phyloP scores from a whole-genome alignment of 495 filamentous ascomycete genomes.

The Talaromyces adpressus region DNA sequence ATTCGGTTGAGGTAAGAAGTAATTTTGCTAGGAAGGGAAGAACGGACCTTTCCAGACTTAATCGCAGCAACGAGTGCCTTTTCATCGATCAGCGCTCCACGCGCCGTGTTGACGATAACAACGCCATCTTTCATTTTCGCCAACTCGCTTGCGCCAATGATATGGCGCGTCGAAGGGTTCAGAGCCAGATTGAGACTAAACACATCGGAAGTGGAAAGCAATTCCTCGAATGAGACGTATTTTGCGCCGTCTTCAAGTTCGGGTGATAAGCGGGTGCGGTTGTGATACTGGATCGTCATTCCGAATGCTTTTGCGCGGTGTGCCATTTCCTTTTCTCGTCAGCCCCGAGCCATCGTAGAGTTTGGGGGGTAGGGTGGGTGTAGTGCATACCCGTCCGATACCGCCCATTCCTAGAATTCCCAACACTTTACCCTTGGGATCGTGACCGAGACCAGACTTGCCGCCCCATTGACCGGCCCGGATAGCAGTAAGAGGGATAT shows the following conservation, averaged over 20 bases:
- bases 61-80: conserved; percentile 64
- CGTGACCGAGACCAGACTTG: conserved; percentile 48
- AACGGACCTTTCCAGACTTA: conserved; percentile 58
- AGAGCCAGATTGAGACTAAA: conserved; percentile 72
- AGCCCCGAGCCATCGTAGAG: neutral
- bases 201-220: conserved; percentile 63
- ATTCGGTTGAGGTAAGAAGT: neutral
- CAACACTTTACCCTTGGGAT: conserved; percentile 64
- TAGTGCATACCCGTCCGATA: conserved; percentile 50
- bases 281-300: conserved; percentile 67
- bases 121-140: conserved; percentile 68
- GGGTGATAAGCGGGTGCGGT: conserved; percentile 48
- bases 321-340: conserved; percentile 51
- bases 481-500: conserved; percentile 54
- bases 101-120: conserved; percentile 77
- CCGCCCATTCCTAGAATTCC: conserved; percentile 86
- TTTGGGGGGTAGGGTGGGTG: neutral
- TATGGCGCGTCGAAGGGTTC: conserved; percentile 59
- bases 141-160: conserved; percentile 59
- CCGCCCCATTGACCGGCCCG: conserved; percentile 53
- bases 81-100: conserved; percentile 75
- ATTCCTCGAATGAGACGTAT: conserved; percentile 61
- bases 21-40: neutral
- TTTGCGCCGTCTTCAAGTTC: conserved; percentile 51
- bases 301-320: conserved; percentile 62